These are phyloP conservation scores for Hemileccinum rubropunctum DNA, from an alignment of 768 basidiomycete species.

Conservation along the genomic window DNA sequence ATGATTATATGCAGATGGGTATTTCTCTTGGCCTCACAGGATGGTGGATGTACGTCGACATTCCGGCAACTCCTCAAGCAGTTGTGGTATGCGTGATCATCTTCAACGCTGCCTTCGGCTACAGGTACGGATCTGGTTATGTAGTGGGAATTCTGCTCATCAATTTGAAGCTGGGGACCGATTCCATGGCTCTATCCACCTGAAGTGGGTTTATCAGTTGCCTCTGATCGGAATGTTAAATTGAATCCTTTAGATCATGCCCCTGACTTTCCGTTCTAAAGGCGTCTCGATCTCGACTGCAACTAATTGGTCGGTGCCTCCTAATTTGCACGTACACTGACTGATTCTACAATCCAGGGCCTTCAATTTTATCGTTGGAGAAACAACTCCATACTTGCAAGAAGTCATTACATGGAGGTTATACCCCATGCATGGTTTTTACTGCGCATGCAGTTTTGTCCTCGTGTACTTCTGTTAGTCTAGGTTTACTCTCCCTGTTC, in stretches of 20 bases:
- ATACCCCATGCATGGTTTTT: slow-evolving; percentile 96
- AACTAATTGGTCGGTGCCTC: slow-evolving; percentile 55
- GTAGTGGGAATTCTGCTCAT: slow-evolving; percentile 1
- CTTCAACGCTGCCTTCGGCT: slow-evolving; percentile 94
- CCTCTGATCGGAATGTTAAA: not conserved
- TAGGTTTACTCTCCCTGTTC: not conserved
- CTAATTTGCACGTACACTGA: not conserved
- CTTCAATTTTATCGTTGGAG: slow-evolving; percentile 91
- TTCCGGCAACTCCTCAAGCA: slow-evolving; percentile 78
- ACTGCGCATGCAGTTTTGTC: slow-evolving; percentile 83
- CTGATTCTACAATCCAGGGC: slow-evolving; percentile 36
- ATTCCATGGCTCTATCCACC: slow-evolving; percentile 87
- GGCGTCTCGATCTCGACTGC: slow-evolving; percentile 95
- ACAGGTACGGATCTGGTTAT: slow-evolving; percentile 46
- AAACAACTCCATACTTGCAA: slow-evolving; percentile 82
- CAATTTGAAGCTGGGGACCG: slow-evolving; percentile 65
- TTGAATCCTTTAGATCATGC: slow-evolving; percentile 68
- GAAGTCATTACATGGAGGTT: slow-evolving; percentile 86
- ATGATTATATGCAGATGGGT: slow-evolving; percentile 60
- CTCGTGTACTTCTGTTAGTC: slow-evolving; percentile 77
- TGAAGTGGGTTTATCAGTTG: slow-evolving; percentile 47
- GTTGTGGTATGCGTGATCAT: slow-evolving; percentile 88
- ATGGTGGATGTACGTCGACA: slow-evolving; percentile 92
- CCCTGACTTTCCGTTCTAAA: slow-evolving; percentile 84
- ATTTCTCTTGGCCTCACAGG: slow-evolving; percentile 76